A percentile compares a stretch with the other conserved stretches of the same genome.
These are phyloP conservation scores for Botrytis cinerea DNA, from an alignment of 2,329 filamentous ascomycete genomes.

Conservation along the genomic window DNA sequence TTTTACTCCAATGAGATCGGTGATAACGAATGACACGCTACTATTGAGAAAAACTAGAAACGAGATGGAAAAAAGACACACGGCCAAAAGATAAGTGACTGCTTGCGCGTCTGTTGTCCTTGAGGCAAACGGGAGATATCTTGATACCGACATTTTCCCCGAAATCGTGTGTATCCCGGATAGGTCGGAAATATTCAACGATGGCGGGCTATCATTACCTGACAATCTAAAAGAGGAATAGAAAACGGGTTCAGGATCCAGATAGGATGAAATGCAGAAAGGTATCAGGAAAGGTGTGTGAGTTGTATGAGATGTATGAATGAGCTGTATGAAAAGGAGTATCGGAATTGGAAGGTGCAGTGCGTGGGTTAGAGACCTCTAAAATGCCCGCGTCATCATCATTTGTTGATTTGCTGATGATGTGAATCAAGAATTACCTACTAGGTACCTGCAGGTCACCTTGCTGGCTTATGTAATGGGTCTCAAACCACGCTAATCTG, in stretches of 20 bases:
- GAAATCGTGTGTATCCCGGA: constrained; percentile 18
- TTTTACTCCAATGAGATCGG: constrained; percentile 75
- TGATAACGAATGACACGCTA: constrained; percentile 81
- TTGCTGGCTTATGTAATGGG: constrained; percentile 6
- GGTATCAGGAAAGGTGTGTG: not conserved
- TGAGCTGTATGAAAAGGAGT: not conserved
- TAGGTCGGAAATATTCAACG: constrained; percentile 4
- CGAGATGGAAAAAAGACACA: constrained; percentile 83
- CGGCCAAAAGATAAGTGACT: constrained; percentile 76
- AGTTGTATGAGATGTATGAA: not conserved
- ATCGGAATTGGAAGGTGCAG: not conserved
- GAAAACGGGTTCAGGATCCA: not conserved
- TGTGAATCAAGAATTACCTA: not conserved
- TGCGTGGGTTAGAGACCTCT: not conserved
- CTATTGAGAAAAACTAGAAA: constrained; percentile 90
- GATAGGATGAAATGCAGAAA: constrained; percentile 4
- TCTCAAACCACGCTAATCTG: not conserved
- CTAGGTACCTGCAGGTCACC: not conserved
- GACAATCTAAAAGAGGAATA: not conserved
- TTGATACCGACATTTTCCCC: constrained; percentile 30
- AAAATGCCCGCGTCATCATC: constrained; percentile 12
- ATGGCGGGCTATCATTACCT: not conserved
- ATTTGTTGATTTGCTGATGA: not conserved
- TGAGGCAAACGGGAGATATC: constrained; percentile 55
- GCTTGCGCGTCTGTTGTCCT: constrained; percentile 63